phyloP scores from a whole-genome alignment of 2,329 filamentous ascomycete genomes.

The Alternaria triticina region DNA sequence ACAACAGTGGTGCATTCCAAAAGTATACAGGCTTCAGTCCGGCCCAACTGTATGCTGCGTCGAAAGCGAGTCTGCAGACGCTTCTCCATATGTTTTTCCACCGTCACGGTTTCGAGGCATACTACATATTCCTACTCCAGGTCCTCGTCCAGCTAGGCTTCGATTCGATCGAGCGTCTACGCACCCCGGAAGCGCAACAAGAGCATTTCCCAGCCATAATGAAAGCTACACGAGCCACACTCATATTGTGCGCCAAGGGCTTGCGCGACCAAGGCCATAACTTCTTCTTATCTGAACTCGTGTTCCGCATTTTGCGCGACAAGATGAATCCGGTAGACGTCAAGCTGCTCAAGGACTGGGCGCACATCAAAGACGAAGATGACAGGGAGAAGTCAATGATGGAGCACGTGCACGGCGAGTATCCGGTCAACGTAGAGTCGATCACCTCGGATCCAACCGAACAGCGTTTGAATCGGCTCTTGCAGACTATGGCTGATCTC shows the following conservation, averaged over 20 bases:
- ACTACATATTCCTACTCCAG: slow-evolving; percentile 8
- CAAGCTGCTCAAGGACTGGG: slow-evolving; percentile 3
- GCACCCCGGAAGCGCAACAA: neutral
- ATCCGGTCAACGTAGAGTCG: slow-evolving; percentile 1
- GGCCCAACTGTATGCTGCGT: neutral
- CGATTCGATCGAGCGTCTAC: neutral
- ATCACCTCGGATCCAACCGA: slow-evolving; percentile 16
- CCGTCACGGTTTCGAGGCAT: slow-evolving; percentile 5
- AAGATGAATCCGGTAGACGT: slow-evolving; percentile 8
- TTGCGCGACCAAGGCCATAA: slow-evolving; percentile 12
- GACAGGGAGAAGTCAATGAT: neutral
- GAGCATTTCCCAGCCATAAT: neutral
- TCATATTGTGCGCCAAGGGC: slow-evolving; percentile 13
- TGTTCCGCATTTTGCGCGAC: slow-evolving; percentile 11
- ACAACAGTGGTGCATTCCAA: neutral
- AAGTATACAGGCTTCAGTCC: neutral
- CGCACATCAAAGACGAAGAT: neutral
- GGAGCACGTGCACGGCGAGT: slow-evolving; percentile 2
- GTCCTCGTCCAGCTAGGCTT: slow-evolving; percentile 7
- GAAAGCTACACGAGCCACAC: slow-evolving; percentile 9
- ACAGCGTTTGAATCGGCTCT: neutral
- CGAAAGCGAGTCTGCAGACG: slow-evolving; percentile 8
- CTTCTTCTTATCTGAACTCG: slow-evolving; percentile 6
- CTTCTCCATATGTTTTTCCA: slow-evolving; percentile 7
- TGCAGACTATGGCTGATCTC: neutral